Evolutionary conservation across 345 rosid genomes (phyloP), one percentile per base, ranked within the genome.

Genomic region (Eucalyptus pauciflora): DNA sequence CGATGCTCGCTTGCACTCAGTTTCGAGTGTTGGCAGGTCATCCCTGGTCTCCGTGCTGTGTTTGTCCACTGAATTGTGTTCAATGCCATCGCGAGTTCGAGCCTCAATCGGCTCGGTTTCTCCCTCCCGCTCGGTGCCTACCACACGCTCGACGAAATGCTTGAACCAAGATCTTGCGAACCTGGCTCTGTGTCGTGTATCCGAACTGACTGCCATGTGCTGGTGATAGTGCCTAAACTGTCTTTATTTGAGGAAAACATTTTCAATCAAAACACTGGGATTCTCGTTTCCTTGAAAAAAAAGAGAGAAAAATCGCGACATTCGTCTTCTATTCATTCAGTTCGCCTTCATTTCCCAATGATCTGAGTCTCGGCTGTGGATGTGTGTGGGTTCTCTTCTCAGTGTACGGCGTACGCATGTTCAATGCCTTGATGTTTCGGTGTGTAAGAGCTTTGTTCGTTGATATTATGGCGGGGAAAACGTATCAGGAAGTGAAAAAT

Each of bases 321-420:
- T 52, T 56, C 13, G 6, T 56, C 6, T 56, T 56, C 29, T 1
- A 10, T 22, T 56, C 62, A 56, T 56, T 22, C 62, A 9, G 62
- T 4, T 56, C 13, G 13, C 62, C 29, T 22, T 56, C 62, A 56
- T 56, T 56, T 56, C 6, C 13, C 62, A 22, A 10, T 24, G 62
- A 56, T 22, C 1, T 6, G 3, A 22, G 1, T 56, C 62, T 24
- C 29, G 62, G 62, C 62, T 4, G 62, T 24, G 29, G 29, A 56
- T 56, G 29, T 24, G 29, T 56, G 2, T 10, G 62, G 62, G 29
- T 56, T 56, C 62, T 56, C 62, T 24, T 22, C 62, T 9, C 29
- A 56, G 13, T 0, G 29, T 56, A 56, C 62, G 29, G 13, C 0
- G 29, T 56, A 56, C 62, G 29, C 62, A 25, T 2, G 62, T 24